Conservation (phyloP, 2,329 filamentous ascomycete genomes). For the Corniculantispora saksenae region DNA sequence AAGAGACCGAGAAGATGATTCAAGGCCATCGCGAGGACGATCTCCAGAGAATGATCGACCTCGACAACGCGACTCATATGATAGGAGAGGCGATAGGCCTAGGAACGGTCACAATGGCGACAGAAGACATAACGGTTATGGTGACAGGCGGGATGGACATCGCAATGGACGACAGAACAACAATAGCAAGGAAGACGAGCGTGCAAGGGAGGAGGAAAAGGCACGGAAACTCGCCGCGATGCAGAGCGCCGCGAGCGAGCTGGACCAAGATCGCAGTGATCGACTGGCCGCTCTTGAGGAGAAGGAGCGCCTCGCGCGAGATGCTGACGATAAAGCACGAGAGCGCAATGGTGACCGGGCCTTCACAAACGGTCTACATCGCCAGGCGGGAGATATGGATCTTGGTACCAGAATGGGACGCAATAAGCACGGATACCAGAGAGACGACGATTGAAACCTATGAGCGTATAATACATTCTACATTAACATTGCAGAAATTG, state of each 20-base stretch:
- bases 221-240: slow-evolving; percentile 70
- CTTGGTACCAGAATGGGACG: slow-evolving; percentile 55
- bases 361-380: slow-evolving; percentile 65
- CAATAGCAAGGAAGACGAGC: slow-evolving; percentile 26
- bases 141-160: background rate
- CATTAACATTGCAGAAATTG: background rate
- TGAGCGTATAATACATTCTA: background rate
- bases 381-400: slow-evolving; percentile 54
- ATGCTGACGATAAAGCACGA: slow-evolving; percentile 66
- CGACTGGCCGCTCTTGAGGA: slow-evolving; percentile 68
- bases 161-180: slow-evolving; percentile 23
- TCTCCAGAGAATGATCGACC: background rate
- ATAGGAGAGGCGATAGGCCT: slow-evolving; percentile 12
- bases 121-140: background rate
- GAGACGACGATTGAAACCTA: slow-evolving; percentile 44
- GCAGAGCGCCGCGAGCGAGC: slow-evolving; percentile 68
- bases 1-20: slow-evolving; percentile 20
- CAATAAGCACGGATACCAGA: slow-evolving; percentile 45
- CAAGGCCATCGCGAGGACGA: slow-evolving; percentile 7
- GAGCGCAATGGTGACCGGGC: slow-evolving; percentile 64
- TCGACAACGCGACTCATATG: slow-evolving; percentile 9
- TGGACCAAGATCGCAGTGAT: slow-evolving; percentile 70
- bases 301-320: slow-evolving; percentile 62
- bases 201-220: slow-evolving; percentile 54
- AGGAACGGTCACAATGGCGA: background rate